Evolutionary conservation across 331 rosid species (phyloP).

Genomic region (Pyrus hybrid): DNA sequence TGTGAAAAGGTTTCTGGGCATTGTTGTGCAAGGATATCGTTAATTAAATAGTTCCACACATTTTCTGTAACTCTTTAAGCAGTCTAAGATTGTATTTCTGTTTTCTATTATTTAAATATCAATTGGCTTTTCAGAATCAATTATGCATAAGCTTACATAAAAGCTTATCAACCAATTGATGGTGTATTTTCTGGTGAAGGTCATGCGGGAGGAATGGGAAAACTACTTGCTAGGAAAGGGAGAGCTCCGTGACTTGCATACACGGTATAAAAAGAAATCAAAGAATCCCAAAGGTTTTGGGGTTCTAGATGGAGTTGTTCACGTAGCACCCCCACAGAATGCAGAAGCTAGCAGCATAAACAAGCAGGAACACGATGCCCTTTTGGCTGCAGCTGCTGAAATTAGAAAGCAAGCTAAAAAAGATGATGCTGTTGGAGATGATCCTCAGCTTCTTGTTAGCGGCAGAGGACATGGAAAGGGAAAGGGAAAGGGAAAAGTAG

Average conservation of each 20-base stretch:
- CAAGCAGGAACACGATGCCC: constrained; percentile 83
- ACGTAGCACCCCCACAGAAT: constrained; percentile 46
- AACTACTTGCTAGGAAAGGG: constrained; percentile 87
- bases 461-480: constrained; percentile 35
- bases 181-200: constrained; percentile 31
- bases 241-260: constrained; percentile 60
- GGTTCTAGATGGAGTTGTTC: constrained; percentile 85
- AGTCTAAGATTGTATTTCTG: neutral
- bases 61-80: neutral
- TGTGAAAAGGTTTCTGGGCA: neutral
- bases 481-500: constrained; percentile 43
- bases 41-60: neutral
- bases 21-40: neutral
- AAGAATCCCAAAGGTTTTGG: constrained; percentile 94
- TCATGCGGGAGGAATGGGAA: constrained; percentile 80
- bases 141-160: neutral
- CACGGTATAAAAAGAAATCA: constrained; percentile 65
- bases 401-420: constrained; percentile 43
- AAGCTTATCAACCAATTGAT: constrained; percentile 1
- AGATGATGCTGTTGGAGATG: constrained; percentile 34
- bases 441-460: constrained; percentile 27
- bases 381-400: constrained; percentile 73
- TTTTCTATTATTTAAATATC: neutral
- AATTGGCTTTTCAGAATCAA: neutral
- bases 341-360: constrained; percentile 57